Evolutionary conservation across 192 early-diverging fungal genomes (phyloP).

Genomic region (Phlyctochytrium bullatum): DNA sequence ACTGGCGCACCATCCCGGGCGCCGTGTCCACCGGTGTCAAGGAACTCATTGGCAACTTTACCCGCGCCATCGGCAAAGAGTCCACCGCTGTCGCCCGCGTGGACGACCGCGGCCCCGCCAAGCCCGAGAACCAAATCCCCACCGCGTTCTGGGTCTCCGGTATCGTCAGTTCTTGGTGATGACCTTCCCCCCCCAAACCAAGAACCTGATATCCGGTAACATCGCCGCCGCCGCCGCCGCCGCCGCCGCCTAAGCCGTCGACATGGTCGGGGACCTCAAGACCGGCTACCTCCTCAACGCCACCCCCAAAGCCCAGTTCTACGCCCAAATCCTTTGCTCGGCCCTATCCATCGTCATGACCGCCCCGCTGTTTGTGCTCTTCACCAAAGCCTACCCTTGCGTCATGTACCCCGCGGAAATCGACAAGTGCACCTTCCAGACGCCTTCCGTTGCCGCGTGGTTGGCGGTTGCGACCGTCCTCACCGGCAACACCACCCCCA

Average conservation of each 20-base stretch:
- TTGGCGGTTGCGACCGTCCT: conserved; percentile 19
- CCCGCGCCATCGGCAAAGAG: background rate
- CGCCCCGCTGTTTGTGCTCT: conserved; percentile 60
- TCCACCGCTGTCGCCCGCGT: conserved; percentile 27
- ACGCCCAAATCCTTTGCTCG: conserved; percentile 77
- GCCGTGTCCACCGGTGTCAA: conserved; percentile 40
- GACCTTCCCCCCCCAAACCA: conserved; percentile 53
- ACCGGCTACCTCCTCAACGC: conserved; percentile 82
- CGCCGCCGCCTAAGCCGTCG: conserved; percentile 63
- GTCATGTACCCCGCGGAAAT: conserved; percentile 26
- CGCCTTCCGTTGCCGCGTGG: conserved; percentile 43
- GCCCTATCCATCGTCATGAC: conserved; percentile 59
- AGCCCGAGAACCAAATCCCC: conserved; percentile 55
- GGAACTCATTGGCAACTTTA: conserved; percentile 13
- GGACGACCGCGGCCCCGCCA: conserved; percentile 40
- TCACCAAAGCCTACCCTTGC: conserved; percentile 62
- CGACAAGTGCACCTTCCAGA: conserved; percentile 41
- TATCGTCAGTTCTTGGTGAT: conserved; percentile 54
- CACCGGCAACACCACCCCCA: conserved; percentile 23
- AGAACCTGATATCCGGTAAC: conserved; percentile 74
- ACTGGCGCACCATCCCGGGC: conserved; percentile 40
- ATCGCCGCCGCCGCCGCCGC: conserved; percentile 78
- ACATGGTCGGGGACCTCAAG: conserved; percentile 81
- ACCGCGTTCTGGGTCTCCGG: conserved; percentile 62
- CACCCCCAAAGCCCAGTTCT: conserved; percentile 80